A percentile compares a stretch with the other conserved stretches of the same genome.
Evolutionary conservation across 352 stramenopile genomes (phyloP).

Genomic region (Pythium phragmiticola): DNA sequence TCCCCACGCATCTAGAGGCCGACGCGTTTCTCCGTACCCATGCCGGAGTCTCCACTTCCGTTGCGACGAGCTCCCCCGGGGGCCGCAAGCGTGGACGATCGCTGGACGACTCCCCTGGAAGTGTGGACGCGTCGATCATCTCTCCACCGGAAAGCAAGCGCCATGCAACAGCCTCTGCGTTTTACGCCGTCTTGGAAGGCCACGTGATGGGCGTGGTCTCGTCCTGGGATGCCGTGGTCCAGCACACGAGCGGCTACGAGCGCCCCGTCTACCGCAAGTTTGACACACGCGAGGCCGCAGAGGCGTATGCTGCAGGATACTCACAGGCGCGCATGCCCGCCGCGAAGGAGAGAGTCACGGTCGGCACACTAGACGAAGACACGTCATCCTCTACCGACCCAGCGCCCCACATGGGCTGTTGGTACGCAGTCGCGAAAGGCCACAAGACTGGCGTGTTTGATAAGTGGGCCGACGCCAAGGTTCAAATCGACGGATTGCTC

Average conservation of each 20-base stretch:
- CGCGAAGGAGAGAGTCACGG: not conserved
- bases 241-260: constrained; percentile 28
- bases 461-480: constrained; percentile 51
- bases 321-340: not conserved
- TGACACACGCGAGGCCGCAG: constrained; percentile 24
- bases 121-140: not conserved
- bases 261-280: constrained; percentile 36
- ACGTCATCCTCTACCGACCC: not conserved
- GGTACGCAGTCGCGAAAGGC: constrained; percentile 59
- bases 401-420: constrained; percentile 10
- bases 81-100: constrained; percentile 14
- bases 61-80: not conserved
- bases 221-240: constrained; percentile 33
- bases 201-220: constrained; percentile 39
- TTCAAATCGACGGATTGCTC: constrained; percentile 51
- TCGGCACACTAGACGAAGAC: not conserved
- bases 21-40: constrained; percentile 39
- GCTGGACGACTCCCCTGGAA: not conserved
- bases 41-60: not conserved
- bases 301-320: constrained; percentile 30
- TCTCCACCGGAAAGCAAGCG: constrained; percentile 14
- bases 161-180: constrained; percentile 12
- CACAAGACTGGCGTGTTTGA: constrained; percentile 51
- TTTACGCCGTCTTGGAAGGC: constrained; percentile 31
- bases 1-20: constrained; percentile 46